Base-by-base conservation (phyloP, 2,329 filamentous ascomycete genomes). In the Aureobasidium sp. region DNA sequence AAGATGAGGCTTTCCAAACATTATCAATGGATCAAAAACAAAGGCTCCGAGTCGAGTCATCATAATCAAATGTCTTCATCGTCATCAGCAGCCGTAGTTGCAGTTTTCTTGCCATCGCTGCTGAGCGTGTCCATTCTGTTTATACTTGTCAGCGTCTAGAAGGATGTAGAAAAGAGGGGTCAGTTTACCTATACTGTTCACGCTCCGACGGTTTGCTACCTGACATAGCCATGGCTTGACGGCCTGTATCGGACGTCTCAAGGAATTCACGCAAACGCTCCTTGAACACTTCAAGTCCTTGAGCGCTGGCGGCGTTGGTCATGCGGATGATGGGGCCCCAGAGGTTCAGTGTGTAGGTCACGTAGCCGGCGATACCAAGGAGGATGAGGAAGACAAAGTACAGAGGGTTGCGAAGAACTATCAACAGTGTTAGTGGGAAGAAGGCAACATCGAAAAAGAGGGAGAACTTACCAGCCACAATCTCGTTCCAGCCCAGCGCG, bases 401-500 rank as follows among this genome's bases (percentile, higher is more conserved):
- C 65, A 95, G 79, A 0, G 94, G 94, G 75, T 97, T 97, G 67
- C 91, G 90, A 46, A 97, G 82, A 39, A 99, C 94, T 96, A 70
- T 23, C 1, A 61, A 4, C 58, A 63, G 57, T 53, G 20, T 42
- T 46, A 57, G 29, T 20, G n/a, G 15, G 15, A 34, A 23, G 23
- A 32, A 56, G 29, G 39, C 6, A 51, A 41, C 2, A 6, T 20
- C 10, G 6, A 41, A 13, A 20, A 26, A 15, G 39, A 41, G 5
- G 8, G 12, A 36, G 4, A 42, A 41, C 57, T 82, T 82, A 96
- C 92, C 91, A 71, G 92, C 90, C 67, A 96, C 80, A 66, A 99
- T 92, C 77, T 99, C 94, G 76, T 99, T 99, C 94, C 94, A 99
- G n/a, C 94, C 94, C 53, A 99, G 81, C 26, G 91, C 90, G 66